A percentile compares a stretch with the other conserved stretches of the same genome.
Conservation (phyloP, 169 alveolate species). For the Babesia ovata region DNA sequence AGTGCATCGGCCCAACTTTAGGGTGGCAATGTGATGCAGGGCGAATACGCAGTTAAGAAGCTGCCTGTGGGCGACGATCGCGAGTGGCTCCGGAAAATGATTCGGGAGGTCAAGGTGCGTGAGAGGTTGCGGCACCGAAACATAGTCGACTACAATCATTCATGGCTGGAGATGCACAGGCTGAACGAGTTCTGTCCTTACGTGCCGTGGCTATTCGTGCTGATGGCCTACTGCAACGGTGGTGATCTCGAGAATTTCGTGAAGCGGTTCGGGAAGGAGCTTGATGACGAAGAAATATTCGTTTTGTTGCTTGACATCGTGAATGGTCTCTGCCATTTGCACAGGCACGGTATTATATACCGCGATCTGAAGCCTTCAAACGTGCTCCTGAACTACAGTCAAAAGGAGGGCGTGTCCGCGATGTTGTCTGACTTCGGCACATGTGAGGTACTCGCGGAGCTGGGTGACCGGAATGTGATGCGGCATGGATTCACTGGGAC, state of each 20-base stretch:
- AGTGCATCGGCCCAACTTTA: not conserved
- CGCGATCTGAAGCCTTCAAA: constrained; percentile 85
- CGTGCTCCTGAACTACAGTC: constrained; percentile 68
- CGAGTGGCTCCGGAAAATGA: constrained; percentile 72
- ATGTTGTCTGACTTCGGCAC: constrained; percentile 84
- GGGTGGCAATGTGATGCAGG: constrained; percentile 40
- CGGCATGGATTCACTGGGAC: constrained; percentile 80
- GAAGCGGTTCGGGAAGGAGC: constrained; percentile 15
- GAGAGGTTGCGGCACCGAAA: constrained; percentile 79
- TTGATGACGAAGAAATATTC: constrained; percentile 47
- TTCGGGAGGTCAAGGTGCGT: constrained; percentile 81
- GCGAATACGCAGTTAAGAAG: constrained; percentile 83
- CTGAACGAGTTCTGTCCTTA: constrained; percentile 77
- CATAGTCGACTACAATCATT: constrained; percentile 78
- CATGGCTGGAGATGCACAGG: constrained; percentile 83
- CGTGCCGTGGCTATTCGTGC: constrained; percentile 84
- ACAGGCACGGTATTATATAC: constrained; percentile 75
- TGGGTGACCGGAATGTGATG: constrained; percentile 1
- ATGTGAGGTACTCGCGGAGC: constrained; percentile 67
- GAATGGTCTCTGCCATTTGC: constrained; percentile 77
- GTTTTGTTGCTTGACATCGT: constrained; percentile 74
- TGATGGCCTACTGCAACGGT: constrained; percentile 86
- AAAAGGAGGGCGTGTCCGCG: constrained; percentile 62
- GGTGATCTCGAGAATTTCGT: constrained; percentile 70
- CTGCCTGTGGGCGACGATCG: constrained; percentile 83